Conservation (phyloP, 139 green algal genomes). For the Coelastrella sp. region DNA sequence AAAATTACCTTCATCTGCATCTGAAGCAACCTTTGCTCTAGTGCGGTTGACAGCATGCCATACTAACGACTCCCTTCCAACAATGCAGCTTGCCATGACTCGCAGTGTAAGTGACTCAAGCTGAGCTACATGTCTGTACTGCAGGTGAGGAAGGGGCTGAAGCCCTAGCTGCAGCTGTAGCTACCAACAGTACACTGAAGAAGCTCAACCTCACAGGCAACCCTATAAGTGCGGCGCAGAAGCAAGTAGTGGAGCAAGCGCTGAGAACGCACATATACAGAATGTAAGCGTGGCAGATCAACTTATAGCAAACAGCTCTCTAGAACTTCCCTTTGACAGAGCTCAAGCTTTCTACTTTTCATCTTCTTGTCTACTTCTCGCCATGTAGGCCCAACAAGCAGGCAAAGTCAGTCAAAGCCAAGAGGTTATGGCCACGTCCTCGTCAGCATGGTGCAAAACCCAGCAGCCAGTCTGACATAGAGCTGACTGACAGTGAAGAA, state of each 20-base stretch:
- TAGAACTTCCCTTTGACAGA: too few species aligned
- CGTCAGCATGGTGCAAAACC: conserved; percentile 20
- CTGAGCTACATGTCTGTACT: too few species aligned
- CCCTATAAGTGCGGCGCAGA: conserved; percentile 29
- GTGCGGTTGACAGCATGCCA: too few species aligned
- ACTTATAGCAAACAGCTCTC: background rate
- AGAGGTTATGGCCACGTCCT: background rate
- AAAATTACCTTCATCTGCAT: too few species aligned
- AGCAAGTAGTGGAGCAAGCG: conserved; percentile 40
- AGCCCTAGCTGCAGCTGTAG: conserved; percentile 53
- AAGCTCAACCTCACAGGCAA: conserved; percentile 52
- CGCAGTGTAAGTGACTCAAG: too few species aligned
- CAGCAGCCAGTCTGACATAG: conserved; percentile 42
- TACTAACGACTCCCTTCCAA: too few species aligned
- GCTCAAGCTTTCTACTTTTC: too few species aligned
- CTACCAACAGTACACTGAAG: conserved; percentile 46
- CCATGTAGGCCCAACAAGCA: conserved; percentile 18
- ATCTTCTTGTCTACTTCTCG: too few species aligned
- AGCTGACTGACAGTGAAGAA: conserved; percentile 23
- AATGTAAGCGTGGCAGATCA: background rate
- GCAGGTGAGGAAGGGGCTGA: conserved; percentile 46
- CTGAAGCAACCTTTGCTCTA: too few species aligned
- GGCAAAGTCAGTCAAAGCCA: background rate
- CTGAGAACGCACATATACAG: conserved; percentile 19
- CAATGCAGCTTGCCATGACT: too few species aligned